Evolutionary conservation across 257 asterid genomes (phyloP).

Genomic region (Penstemon eatonii): DNA sequence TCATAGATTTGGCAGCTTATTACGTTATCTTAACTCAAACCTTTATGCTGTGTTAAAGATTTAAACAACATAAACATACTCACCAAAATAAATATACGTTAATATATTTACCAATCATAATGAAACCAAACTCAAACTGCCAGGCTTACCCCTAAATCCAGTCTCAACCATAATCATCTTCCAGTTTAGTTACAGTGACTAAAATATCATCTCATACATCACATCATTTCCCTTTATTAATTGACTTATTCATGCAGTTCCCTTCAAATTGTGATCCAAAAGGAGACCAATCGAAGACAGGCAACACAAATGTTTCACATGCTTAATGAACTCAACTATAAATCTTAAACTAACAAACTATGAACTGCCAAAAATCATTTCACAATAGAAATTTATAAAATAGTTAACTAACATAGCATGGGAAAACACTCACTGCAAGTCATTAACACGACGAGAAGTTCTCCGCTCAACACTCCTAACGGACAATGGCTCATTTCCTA

Average conservation of each 20-base stretch:
- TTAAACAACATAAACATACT: background rate
- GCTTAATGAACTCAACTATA: background rate
- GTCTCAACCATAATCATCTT: slow-evolving; percentile 1
- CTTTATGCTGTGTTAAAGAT: background rate
- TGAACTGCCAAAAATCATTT: too few species aligned
- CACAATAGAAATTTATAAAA: background rate
- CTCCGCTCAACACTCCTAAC: slow-evolving; percentile 82
- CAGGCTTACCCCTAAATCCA: background rate
- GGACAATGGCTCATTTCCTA: slow-evolving; percentile 84
- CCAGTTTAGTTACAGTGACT: background rate
- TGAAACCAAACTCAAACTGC: background rate
- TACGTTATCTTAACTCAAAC: background rate
- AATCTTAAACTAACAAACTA: background rate
- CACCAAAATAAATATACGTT: background rate
- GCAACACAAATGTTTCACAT: background rate
- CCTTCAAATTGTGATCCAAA: too few species aligned
- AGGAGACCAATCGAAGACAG: background rate
- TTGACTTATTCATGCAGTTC: background rate
- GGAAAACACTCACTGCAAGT: slow-evolving; percentile 73
- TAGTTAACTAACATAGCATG: slow-evolving; percentile 17
- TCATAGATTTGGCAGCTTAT: background rate
- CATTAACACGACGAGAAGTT: slow-evolving; percentile 79
- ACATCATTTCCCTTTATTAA: background rate
- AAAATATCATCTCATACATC: background rate
- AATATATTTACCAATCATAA: background rate